Percentiles rank a stretch among this genome's conserved stretches.
Conservation (phyloP, 2,329 filamentous ascomycete species). For the Aspergillus sclerotialis region DNA sequence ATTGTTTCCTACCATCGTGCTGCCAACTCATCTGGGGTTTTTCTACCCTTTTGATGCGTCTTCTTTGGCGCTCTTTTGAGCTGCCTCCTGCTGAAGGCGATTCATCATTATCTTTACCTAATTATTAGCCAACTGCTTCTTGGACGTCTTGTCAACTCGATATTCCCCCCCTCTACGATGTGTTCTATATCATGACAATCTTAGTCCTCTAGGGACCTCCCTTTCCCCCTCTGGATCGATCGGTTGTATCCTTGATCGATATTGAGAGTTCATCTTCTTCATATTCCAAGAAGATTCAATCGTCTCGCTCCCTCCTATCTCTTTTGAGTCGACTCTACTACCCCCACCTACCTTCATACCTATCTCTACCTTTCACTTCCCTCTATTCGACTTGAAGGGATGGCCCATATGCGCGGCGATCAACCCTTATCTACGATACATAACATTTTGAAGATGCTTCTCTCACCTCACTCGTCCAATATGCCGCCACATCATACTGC, state of each 20-base stretch:
- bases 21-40: slow-evolving; percentile 15
- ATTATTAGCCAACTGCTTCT: slow-evolving; percentile 7
- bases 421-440: slow-evolving; percentile 31
- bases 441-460: slow-evolving; percentile 39
- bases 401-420: slow-evolving; percentile 27
- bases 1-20: slow-evolving; percentile 10
- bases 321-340: background rate
- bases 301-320: slow-evolving; percentile 4
- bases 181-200: slow-evolving; percentile 37
- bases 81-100: slow-evolving; percentile 17
- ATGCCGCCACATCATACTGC: slow-evolving; percentile 42
- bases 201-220: slow-evolving; percentile 30
- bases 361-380: slow-evolving; percentile 4
- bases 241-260: slow-evolving; percentile 20
- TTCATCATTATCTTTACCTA: slow-evolving; percentile 6
- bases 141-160: slow-evolving; percentile 5
- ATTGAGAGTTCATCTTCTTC: slow-evolving; percentile 17
- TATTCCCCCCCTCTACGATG: slow-evolving; percentile 23
- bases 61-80: slow-evolving; percentile 15
- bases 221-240: slow-evolving; percentile 21
- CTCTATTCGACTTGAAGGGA: slow-evolving; percentile 10
- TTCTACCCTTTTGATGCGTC: background rate
- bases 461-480: slow-evolving; percentile 34
- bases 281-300: slow-evolving; percentile 4
- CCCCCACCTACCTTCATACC: slow-evolving; percentile 2